phyloP scores from a whole-genome alignment of 768 basidiomycete species.

The Sporobolomyces phaffii region DNA sequence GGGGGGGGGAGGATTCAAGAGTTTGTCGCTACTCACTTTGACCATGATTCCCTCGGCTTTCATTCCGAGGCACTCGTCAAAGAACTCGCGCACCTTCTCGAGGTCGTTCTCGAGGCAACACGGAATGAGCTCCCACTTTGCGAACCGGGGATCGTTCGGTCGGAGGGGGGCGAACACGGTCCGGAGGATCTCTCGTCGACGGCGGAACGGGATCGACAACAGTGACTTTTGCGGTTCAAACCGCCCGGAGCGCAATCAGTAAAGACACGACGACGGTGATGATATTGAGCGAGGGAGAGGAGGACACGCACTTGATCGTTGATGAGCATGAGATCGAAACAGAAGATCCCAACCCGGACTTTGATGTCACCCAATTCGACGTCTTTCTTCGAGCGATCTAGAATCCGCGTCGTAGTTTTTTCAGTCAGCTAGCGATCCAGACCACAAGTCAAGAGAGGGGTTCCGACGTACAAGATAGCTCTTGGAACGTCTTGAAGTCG shows the following conservation, averaged over 20 bases:
- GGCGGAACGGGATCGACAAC: constrained; percentile 62
- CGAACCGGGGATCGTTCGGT: constrained; percentile 51
- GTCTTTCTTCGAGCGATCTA: constrained; percentile 66
- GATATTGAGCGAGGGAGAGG: too few relatives aligned
- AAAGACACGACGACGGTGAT: background rate
- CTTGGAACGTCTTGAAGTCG: constrained; percentile 71
- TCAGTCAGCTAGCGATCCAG: background rate
- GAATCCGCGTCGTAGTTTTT: too few relatives aligned
- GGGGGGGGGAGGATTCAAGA: too few relatives aligned
- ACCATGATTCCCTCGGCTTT: constrained; percentile 91
- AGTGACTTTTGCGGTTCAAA: constrained; percentile 53
- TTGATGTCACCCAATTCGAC: constrained; percentile 68
- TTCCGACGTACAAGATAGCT: constrained; percentile 56
- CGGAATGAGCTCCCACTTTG: constrained; percentile 54
- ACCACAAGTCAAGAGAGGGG: background rate
- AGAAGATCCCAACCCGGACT: constrained; percentile 73
- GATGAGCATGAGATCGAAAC: constrained; percentile 82
- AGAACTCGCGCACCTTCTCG: constrained; percentile 66
- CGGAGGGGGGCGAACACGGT: constrained; percentile 56
- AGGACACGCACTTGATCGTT: constrained; percentile 61
- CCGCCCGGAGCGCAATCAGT: background rate
- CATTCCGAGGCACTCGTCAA: constrained; percentile 59
- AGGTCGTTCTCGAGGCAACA: constrained; percentile 58
- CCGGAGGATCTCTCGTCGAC: constrained; percentile 62
- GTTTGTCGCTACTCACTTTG: constrained; percentile 59